Evolutionary conservation across 2,329 filamentous ascomycete species (phyloP).

Genomic region (Epichloe festucae): DNA sequence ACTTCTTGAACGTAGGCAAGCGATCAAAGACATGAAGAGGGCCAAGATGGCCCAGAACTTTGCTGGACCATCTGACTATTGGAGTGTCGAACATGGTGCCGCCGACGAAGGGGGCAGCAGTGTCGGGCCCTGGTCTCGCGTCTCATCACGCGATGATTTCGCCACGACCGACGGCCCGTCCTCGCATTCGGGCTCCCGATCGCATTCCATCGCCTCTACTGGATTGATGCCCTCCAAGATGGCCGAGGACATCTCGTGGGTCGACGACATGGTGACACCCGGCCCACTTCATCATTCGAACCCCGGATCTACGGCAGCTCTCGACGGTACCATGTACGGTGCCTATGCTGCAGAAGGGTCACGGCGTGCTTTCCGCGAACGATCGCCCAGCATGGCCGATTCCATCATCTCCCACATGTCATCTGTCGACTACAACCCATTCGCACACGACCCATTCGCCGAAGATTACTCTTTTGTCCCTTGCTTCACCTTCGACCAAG

Average conservation of each 20-base stretch:
- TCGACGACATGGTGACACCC: constrained; percentile 43
- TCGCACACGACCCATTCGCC: constrained; percentile 53
- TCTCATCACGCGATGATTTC: constrained; percentile 28
- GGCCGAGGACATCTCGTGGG: constrained; percentile 23
- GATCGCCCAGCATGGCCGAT: constrained; percentile 70
- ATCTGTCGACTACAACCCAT: constrained; percentile 45
- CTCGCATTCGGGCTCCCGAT: constrained; percentile 27
- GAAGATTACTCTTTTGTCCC: constrained; percentile 91
- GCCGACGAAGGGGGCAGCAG: constrained; percentile 36
- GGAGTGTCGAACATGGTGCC: constrained; percentile 74
- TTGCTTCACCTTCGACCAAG: constrained; percentile 75
- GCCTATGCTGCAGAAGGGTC: constrained; percentile 48
- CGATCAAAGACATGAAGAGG: constrained; percentile 43
- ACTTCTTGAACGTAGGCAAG: constrained; percentile 44
- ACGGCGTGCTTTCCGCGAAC: constrained; percentile 47
- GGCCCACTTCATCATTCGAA: constrained; percentile 39
- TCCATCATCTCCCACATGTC: constrained; percentile 62
- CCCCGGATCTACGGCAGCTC: constrained; percentile 38
- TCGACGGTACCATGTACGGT: constrained; percentile 70
- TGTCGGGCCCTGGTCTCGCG: constrained; percentile 26
- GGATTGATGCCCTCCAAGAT: constrained; percentile 17
- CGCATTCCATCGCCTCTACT: constrained; percentile 32
- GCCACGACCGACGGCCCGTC: constrained; percentile 21
- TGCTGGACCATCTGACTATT: constrained; percentile 49
- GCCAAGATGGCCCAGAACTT: constrained; percentile 38